Conservation (phyloP, 148 eudicot genomes). For the Agrostemma githago region DNA sequence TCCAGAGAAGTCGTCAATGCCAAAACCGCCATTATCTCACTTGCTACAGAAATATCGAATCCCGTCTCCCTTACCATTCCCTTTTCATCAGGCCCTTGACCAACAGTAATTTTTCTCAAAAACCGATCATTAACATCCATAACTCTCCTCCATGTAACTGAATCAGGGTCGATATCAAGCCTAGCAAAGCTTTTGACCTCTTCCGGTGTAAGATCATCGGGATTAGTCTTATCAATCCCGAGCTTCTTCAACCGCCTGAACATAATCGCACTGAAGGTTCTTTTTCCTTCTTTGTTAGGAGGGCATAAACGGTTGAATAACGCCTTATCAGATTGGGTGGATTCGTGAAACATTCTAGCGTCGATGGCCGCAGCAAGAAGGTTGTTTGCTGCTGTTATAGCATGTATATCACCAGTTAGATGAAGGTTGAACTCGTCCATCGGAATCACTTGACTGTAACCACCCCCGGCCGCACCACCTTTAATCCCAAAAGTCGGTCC, state of each 20-base stretch:
- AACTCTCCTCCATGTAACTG: conserved; percentile 94
- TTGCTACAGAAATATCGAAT: conserved; percentile 95
- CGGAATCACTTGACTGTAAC: conserved; percentile 98
- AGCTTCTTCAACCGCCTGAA: conserved; percentile 83
- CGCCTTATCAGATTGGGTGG: conserved; percentile 88
- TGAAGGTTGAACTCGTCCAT: conserved; percentile 99
- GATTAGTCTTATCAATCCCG: conserved; percentile 73
- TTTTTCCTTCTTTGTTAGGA: conserved; percentile 74
- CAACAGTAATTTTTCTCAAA: conserved; percentile 80
- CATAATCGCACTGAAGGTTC: conserved; percentile 78
- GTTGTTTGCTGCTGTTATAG: conserved; percentile 97
- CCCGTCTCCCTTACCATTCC: conserved; percentile 98
- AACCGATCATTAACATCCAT: conserved; percentile 98
- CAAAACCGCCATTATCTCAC: conserved; percentile 99
- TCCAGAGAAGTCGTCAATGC: conserved; percentile 88
- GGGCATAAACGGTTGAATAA: conserved; percentile 87
- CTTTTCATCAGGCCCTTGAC: conserved; percentile 98
- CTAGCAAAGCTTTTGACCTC: conserved; percentile 84
- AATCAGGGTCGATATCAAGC: conserved; percentile 87
- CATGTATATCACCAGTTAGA: conserved; percentile 95
- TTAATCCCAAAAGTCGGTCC: conserved; percentile 99
- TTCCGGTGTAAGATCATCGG: conserved; percentile 80
- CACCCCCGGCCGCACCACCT: conserved; percentile 99
- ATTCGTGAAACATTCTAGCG: conserved; percentile 87
- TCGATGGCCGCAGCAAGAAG: conserved; percentile 99